Base-by-base conservation (phyloP, 2,329 filamentous ascomycete species). In the Pseudogymnoascus sp. region DNA sequence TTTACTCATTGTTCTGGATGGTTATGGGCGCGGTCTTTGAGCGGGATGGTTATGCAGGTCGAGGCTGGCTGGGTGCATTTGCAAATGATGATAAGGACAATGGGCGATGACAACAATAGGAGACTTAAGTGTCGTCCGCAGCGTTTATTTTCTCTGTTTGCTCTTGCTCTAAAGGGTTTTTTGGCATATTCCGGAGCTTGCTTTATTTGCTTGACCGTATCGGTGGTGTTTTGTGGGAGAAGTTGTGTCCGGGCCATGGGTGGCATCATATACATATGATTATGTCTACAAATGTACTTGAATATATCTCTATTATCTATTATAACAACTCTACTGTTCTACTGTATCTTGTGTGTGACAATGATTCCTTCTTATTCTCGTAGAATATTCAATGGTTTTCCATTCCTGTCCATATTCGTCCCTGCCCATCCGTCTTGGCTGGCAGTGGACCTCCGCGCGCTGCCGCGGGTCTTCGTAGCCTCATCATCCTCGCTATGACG, bases 31-130 rank as follows among this genome's bases (percentile, higher is more conserved):
- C 30, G 47, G 47, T 57, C 47, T 34, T 57, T 57, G 14, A 57
- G 47, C 47, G 47, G 30, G 47, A 30, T 57, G 25, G 30, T 30
- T 30, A 30, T 28, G 47, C 25, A 28, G 47, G 47, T 57, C 25
- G 22, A 34, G 47, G 30, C 30, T 28, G 47, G 47, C 47, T 30
- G 47, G 47, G 30, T 57, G 47, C 47, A 57, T 30, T 57, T 57
- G 47, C 25, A 28, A 57, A 57, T 57, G 47, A 57, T 57, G 47
- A 57, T 57, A 57, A 57, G n/a, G 47, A 57, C 47, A 57, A 57
- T 57, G 22, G 47, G 47, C 38, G 38, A 41, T 41, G 38, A 41
- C 38, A 41, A 34, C 30, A 34, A 57, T 34, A 30, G 47, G 25
- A 57, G 22, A 34, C 22, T 30, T 30, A 57, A 34, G 47, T 16